Evolutionary conservation across 2,329 filamentous ascomycete genomes (phyloP), one percentile per base, ranked within the genome.

Genomic region (Teratosphaeria pseudoeucalypti): DNA sequence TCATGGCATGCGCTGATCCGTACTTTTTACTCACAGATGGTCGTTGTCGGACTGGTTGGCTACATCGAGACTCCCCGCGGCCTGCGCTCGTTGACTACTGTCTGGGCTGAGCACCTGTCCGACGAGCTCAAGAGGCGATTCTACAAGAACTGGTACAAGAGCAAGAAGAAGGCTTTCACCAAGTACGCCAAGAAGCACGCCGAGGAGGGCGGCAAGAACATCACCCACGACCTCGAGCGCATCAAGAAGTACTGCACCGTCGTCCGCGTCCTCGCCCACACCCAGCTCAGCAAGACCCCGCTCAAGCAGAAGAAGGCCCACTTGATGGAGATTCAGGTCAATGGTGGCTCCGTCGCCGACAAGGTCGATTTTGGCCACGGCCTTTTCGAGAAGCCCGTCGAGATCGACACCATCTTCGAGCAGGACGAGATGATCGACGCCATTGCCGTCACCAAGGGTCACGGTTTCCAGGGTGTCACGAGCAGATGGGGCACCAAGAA

Each of bases 131-230:
- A 96, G 88, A 90, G 94, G 76, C 90, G 94, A 78, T 99, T 99
- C 90, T 99, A 99, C 90, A 97, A 97, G 91, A 99, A 99, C 89
- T 99, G 94, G 94, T 99, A 99, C 89, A 96, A 96, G 89, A 91
- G 87, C 86, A 99, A 99, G 92, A 97, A 96, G 90, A 99, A 99
- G 92, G 94, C 94, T 66, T 99, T 99, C 85, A 99, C 94, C 85
- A 96, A 95, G 85, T 99, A 99, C 83, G 90, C 94, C 84, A 99
- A 97, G 90, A 92, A 95, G 87, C 90, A 97, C 88, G 91, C 92
- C 67, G 92, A 97, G 84, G 87, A 81, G 83, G 89, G 80, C 81
- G 92, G 90, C 74, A 82, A 89, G 72, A 91, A 90, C 75, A 88
- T 97, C 83, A 91, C 89, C 79, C 89, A 90, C 77, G 94, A 99